These are phyloP conservation scores for Solanum phureja DNA, from an alignment of 257 asterid genomes.

Conservation along the genomic window DNA sequence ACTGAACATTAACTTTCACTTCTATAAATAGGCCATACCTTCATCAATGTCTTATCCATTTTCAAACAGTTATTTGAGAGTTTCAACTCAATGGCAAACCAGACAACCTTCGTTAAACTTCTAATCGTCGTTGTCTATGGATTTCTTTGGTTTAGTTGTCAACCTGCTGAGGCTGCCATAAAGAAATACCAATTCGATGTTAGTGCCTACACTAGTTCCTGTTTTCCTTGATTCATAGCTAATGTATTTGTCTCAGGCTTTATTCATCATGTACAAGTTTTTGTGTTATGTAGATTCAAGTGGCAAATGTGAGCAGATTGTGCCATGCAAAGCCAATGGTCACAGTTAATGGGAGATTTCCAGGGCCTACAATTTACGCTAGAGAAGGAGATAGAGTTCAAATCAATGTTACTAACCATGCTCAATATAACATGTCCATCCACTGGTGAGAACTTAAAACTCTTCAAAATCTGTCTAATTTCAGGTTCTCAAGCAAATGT, in stretches of 20 bases:
- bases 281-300: constrained; percentile 29
- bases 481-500: neutral
- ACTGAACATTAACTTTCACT: constrained; percentile 1
- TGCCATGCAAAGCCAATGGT: constrained; percentile 52
- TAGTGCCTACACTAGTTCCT: neutral
- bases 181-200: constrained; percentile 48
- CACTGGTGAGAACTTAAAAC: constrained; percentile 28
- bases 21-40: neutral
- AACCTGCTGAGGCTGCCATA: constrained; percentile 27
- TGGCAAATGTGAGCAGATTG: constrained; percentile 49
- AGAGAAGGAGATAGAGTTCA: constrained; percentile 24
- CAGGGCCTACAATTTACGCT: neutral
- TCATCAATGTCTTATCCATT: neutral
- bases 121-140: neutral
- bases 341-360: constrained; percentile 44
- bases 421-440: constrained; percentile 55
- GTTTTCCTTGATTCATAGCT: neutral
- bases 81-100: neutral
- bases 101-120: neutral
- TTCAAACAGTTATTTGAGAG: neutral
- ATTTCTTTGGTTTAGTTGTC: neutral
- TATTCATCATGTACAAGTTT: neutral
- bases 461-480: neutral
- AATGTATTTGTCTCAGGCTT: neutral
- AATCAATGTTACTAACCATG: constrained; percentile 47